Conservation (phyloP, 2,329 filamentous ascomycete genomes). For the Hortaea werneckii region DNA sequence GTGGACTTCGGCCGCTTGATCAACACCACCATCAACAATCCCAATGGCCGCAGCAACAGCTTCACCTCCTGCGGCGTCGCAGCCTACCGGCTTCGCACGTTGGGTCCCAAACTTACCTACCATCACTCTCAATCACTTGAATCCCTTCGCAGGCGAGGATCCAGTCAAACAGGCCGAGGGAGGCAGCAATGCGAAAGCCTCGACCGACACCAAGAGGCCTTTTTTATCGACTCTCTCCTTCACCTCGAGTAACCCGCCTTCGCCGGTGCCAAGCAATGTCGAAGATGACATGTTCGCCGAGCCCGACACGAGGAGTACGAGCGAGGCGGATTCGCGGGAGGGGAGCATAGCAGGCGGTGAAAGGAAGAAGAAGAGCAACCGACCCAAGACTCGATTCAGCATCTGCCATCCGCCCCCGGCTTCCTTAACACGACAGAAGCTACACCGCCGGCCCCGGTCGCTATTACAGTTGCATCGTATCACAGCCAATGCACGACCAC, state of each 20-base stretch:
- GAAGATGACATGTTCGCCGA: slow-evolving; percentile 25
- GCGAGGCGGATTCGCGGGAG: slow-evolving; percentile 20
- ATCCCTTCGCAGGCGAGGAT: slow-evolving; percentile 17
- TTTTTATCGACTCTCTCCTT: slow-evolving; percentile 4
- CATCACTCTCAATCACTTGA: slow-evolving; percentile 18
- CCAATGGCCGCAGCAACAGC: slow-evolving; percentile 11
- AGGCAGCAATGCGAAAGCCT: background rate
- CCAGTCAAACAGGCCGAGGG: slow-evolving; percentile 3
- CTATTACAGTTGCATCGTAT: slow-evolving; percentile 63
- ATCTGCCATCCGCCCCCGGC: slow-evolving; percentile 58
- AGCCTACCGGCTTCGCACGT: slow-evolving; percentile 12
- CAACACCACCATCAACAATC: background rate
- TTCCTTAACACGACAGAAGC: slow-evolving; percentile 47
- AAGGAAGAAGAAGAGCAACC: slow-evolving; percentile 15
- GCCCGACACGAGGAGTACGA: slow-evolving; percentile 20
- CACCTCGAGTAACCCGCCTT: slow-evolving; percentile 6
- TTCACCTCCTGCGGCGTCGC: slow-evolving; percentile 2
- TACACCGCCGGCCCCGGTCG: slow-evolving; percentile 57
- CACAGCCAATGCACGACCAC: slow-evolving; percentile 48
- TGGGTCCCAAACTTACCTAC: slow-evolving; percentile 22
- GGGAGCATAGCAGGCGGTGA: slow-evolving; percentile 21
- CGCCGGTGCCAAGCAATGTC: slow-evolving; percentile 19
- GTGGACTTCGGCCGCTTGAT: too few species aligned
- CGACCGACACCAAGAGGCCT: background rate
- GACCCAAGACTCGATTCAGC: slow-evolving; percentile 53